Conservation (phyloP, 2,329 filamentous ascomycete species). For the Pseudogymnoascus pannorum region DNA sequence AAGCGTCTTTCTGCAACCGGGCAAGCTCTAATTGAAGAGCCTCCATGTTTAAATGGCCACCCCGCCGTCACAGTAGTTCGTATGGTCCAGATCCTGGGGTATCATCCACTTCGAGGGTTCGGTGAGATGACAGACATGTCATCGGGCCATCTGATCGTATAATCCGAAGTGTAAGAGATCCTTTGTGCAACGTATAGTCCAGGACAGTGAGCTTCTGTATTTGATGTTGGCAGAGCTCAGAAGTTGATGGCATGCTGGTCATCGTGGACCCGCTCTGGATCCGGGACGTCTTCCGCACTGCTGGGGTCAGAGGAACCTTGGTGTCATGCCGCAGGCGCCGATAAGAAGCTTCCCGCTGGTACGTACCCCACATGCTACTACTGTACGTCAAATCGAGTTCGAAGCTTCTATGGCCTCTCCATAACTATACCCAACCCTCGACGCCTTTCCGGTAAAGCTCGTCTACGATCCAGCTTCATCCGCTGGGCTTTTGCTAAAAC, state of each 20-base stretch:
- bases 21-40: conserved; percentile 26
- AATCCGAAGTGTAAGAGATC: not conserved
- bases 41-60: conserved; percentile 25
- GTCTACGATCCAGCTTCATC: not conserved
- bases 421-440: not conserved
- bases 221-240: not conserved
- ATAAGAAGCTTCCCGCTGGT: conserved; percentile 5
- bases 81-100: not conserved
- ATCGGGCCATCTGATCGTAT: not conserved
- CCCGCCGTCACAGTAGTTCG: conserved; percentile 15
- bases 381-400: conserved; percentile 5
- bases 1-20: conserved; percentile 26
- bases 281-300: conserved; percentile 7
- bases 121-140: conserved; percentile 9
- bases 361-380: conserved; percentile 8
- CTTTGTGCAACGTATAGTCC: not conserved
- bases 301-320: conserved; percentile 9
- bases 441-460: not conserved
- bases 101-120: not conserved
- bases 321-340: not conserved
- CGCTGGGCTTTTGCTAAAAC: not conserved
- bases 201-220: not conserved
- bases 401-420: not conserved
- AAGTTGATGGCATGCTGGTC: not conserved
- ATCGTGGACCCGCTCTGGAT: conserved; percentile 8